Percentiles rank a stretch among this genome's conserved stretches.
Evolutionary conservation across 2,329 filamentous ascomycete genomes (phyloP).

Genomic region (Neofusicoccum ribis): DNA sequence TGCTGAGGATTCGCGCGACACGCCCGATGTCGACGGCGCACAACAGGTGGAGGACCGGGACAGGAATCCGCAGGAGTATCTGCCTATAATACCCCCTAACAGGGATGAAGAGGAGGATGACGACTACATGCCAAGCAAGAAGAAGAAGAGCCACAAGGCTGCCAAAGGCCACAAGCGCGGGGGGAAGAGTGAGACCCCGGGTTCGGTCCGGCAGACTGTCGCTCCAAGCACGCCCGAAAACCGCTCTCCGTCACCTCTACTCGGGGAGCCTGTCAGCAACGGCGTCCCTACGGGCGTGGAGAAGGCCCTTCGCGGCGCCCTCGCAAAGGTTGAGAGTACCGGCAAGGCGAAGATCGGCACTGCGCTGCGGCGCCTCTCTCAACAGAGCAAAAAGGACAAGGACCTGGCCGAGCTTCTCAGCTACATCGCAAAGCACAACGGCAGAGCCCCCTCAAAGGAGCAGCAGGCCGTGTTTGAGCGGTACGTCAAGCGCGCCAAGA

Average conservation of each 20-base stretch:
- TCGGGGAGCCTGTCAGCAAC: background rate
- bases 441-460: conserved; percentile 38
- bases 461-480: conserved; percentile 44
- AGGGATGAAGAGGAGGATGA: conserved; percentile 49
- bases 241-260: background rate
- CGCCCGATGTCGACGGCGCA: conserved; percentile 46
- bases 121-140: conserved; percentile 45
- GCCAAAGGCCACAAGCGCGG: conserved; percentile 2
- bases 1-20: conserved; percentile 45
- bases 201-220: background rate
- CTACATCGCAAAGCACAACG: conserved; percentile 38
- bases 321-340: conserved; percentile 12
- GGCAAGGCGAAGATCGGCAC: background rate
- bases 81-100: conserved; percentile 31
- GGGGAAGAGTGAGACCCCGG: conserved; percentile 15
- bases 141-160: conserved; percentile 28
- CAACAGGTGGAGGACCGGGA: conserved; percentile 23
- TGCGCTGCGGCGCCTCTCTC: conserved; percentile 34
- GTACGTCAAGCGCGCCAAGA: conserved; percentile 37
- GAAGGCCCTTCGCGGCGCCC: conserved; percentile 11
- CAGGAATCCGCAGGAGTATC: conserved; percentile 32
- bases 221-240: conserved; percentile 15
- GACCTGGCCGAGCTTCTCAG: conserved; percentile 43
- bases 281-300: conserved; percentile 3
- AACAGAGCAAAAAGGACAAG: conserved; percentile 40